Conservation (phyloP, 2,329 filamentous ascomycete genomes). For the Ophiostoma sp. region DNA sequence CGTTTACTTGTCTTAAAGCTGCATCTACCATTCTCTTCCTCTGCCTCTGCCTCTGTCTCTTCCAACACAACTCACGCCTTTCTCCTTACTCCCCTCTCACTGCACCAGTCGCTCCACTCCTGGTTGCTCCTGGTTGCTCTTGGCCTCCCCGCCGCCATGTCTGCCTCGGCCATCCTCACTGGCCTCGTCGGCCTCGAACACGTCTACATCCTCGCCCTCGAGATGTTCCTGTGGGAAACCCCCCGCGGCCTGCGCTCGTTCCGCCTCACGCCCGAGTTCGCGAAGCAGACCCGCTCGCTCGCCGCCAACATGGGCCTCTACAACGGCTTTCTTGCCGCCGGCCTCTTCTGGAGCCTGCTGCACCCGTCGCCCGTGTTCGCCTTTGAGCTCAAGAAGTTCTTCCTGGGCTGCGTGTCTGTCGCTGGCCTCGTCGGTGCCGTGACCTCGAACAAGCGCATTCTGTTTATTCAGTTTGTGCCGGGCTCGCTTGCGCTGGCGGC, state of each 20-base stretch:
- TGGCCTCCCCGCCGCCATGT: background rate
- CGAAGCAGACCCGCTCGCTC: slow-evolving; percentile 40
- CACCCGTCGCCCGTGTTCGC: slow-evolving; percentile 42
- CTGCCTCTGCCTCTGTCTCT: background rate
- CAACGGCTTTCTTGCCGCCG: slow-evolving; percentile 49
- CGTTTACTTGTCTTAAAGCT: background rate
- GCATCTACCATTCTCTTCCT: background rate
- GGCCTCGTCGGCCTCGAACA: slow-evolving; percentile 40
- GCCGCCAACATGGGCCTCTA: slow-evolving; percentile 50
- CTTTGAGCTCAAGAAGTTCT: slow-evolving; percentile 43
- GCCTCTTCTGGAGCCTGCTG: slow-evolving; percentile 43
- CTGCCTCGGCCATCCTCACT: slow-evolving; percentile 30
- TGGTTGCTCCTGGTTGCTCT: background rate
- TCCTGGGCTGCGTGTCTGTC: slow-evolving; percentile 41
- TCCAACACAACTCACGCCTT: too few relatives aligned
- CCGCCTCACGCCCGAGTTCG: slow-evolving; percentile 41
- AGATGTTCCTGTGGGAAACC: slow-evolving; percentile 47
- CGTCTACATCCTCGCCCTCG: slow-evolving; percentile 45
- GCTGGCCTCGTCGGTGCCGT: slow-evolving; percentile 43
- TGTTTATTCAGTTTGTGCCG: slow-evolving; percentile 41
- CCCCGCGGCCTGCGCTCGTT: slow-evolving; percentile 43
- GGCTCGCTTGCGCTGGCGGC: slow-evolving; percentile 32
- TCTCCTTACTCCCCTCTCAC: too few relatives aligned
- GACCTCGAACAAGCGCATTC: slow-evolving; percentile 39
- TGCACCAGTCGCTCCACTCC: background rate